Percentiles rank a stretch among this genome's conserved stretches.
Evolutionary conservation across 768 basidiomycete genomes (phyloP).

Genomic region (Gyrodon lividus): DNA sequence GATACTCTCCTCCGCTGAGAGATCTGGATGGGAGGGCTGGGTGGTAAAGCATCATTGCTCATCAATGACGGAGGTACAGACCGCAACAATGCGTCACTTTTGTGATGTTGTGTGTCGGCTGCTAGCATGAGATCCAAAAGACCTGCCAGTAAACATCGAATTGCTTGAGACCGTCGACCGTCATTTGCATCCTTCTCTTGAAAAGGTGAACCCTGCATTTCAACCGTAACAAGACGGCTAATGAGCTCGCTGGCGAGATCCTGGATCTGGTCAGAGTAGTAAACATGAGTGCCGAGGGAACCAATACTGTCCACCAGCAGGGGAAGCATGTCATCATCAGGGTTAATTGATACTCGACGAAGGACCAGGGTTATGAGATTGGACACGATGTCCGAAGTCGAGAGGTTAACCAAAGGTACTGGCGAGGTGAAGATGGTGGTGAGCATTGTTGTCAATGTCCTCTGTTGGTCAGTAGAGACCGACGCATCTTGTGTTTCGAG

Average conservation of each 20-base stretch:
- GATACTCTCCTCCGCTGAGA: slow-evolving; percentile 67
- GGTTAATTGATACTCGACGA: slow-evolving; percentile 61
- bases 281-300: slow-evolving; percentile 86
- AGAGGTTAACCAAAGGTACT: slow-evolving; percentile 82
- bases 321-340: slow-evolving; percentile 63
- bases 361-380: slow-evolving; percentile 74
- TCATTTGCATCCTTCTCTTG: slow-evolving; percentile 38
- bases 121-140: slow-evolving; percentile 68
- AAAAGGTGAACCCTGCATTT: slow-evolving; percentile 56
- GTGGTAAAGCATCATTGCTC: slow-evolving; percentile 26
- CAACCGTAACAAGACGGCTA: slow-evolving; percentile 66
- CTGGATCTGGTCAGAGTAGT: slow-evolving; percentile 95
- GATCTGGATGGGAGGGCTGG: slow-evolving; percentile 34
- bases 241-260: slow-evolving; percentile 86
- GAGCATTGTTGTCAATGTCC: slow-evolving; percentile 72
- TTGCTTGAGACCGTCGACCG: slow-evolving; percentile 56
- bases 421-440: slow-evolving; percentile 80
- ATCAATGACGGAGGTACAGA: slow-evolving; percentile 27
- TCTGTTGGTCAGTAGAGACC: slow-evolving; percentile 49
- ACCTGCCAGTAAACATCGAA: slow-evolving; percentile 68
- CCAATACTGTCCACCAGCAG: slow-evolving; percentile 73
- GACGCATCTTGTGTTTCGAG: slow-evolving; percentile 57
- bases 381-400: slow-evolving; percentile 84
- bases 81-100: slow-evolving; percentile 8
- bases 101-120: slow-evolving; percentile 41